A percentile compares a stretch with the other conserved stretches of the same genome.
Conservation (phyloP, 2,329 filamentous ascomycete genomes). For the Fusarium lateritium region DNA sequence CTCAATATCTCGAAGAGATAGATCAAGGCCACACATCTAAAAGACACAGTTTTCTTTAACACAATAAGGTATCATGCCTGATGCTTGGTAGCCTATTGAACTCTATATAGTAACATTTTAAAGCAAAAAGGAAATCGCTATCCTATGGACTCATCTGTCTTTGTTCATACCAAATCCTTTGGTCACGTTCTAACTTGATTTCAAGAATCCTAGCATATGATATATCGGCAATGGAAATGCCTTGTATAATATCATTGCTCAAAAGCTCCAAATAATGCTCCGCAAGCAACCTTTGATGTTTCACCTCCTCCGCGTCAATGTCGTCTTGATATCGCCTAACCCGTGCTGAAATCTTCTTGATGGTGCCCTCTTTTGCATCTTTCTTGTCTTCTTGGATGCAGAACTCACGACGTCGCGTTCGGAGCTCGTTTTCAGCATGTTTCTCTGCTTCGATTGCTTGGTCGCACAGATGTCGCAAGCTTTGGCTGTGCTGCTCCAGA, state of each 20-base stretch:
- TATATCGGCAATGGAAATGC: background rate
- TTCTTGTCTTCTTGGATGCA: slow-evolving; percentile 4
- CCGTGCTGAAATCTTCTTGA: slow-evolving; percentile 8
- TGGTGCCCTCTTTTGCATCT: background rate
- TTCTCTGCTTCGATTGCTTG: slow-evolving; percentile 1
- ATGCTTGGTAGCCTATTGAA: background rate
- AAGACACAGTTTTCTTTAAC: too few species aligned
- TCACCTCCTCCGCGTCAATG: slow-evolving; percentile 10
- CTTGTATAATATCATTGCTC: slow-evolving; percentile 12
- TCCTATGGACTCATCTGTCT: background rate
- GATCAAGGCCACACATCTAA: too few species aligned
- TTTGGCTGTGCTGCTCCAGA: slow-evolving; percentile 11
- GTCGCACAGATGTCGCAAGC: background rate
- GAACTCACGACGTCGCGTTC: background rate
- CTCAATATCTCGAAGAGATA: too few species aligned
- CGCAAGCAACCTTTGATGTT: slow-evolving; percentile 12
- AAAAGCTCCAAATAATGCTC: slow-evolving; percentile 15
- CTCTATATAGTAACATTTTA: background rate
- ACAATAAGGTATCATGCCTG: too few species aligned
- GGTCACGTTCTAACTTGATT: slow-evolving; percentile 8
- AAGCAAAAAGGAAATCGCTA: background rate
- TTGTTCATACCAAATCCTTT: slow-evolving; percentile 5
- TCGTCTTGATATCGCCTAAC: slow-evolving; percentile 12
- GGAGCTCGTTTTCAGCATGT: background rate
- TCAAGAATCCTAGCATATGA: slow-evolving; percentile 15